phyloP scores from a whole-genome alignment of 202 grass and related monocot species.

The Digitaria exilis region DNA sequence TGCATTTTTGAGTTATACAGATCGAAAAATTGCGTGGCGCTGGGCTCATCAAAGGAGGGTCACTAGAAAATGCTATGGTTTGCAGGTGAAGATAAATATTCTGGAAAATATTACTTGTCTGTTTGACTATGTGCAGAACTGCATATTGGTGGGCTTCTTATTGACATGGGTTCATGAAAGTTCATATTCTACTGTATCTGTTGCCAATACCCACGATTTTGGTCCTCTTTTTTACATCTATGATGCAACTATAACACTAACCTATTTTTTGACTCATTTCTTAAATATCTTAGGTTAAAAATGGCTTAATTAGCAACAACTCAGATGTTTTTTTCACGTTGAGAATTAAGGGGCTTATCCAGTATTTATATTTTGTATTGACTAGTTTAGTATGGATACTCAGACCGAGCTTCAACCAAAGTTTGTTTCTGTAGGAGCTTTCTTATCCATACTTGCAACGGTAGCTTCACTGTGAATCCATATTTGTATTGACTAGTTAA shows the following conservation, averaged over 20 bases:
- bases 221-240: background rate
- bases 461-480: background rate
- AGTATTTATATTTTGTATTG: background rate
- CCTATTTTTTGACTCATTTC: background rate
- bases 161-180: constrained; percentile 3
- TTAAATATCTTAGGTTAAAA: constrained; percentile 19
- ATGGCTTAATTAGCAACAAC: background rate
- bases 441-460: background rate
- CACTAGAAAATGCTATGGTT: constrained; percentile 85
- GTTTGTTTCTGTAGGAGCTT: background rate
- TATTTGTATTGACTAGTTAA: background rate
- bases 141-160: background rate
- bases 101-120: constrained; percentile 23
- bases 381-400: constrained; percentile 3
- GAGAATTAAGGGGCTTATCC: background rate
- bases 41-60: constrained; percentile 97
- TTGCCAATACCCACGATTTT: background rate
- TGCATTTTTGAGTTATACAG: constrained; percentile 45
- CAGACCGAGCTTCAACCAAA: background rate
- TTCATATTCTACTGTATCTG: background rate
- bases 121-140: background rate
- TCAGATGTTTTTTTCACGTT: background rate
- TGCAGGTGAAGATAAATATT: constrained; percentile 63
- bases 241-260: background rate
- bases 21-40: constrained; percentile 60